phyloP scores from a whole-genome alignment of 176 grass and related monocot species.

The Cenchrus americanus region DNA sequence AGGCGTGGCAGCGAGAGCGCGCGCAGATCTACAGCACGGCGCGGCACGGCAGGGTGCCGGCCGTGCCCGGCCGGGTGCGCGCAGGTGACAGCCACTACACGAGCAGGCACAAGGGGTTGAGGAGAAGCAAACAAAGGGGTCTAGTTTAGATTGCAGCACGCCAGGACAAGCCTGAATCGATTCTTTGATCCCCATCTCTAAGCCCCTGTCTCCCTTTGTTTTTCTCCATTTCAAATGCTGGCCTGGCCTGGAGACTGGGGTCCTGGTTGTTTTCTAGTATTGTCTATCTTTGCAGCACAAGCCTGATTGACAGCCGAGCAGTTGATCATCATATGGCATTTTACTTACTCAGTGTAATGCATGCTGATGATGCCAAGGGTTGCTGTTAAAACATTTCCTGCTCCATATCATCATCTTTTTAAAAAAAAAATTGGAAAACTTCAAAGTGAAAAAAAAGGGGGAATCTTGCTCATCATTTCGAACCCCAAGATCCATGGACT shows the following conservation, averaged over 20 bases:
- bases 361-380: slow-evolving; percentile 2
- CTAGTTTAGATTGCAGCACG: slow-evolving; percentile 38
- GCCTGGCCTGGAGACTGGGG: no score
- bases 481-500: slow-evolving; percentile 33
- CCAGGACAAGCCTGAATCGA: slow-evolving; percentile 35
- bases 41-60: not conserved
- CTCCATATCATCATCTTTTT: not conserved
- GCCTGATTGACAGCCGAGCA: slow-evolving; percentile 34
- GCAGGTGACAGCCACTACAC: slow-evolving; percentile 53
- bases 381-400: not conserved
- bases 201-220: not conserved
- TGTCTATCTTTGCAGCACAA: slow-evolving; percentile 27
- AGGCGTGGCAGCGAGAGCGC: slow-evolving; percentile 13
- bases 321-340: slow-evolving; percentile 16
- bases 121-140: slow-evolving; percentile 53
- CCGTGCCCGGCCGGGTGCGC: not conserved
- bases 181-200: not conserved
- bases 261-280: slow-evolving; percentile 15
- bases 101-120: slow-evolving; percentile 37
- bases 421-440: not conserved
- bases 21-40: slow-evolving; percentile 37
- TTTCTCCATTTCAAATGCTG: not conserved
- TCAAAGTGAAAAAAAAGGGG: not conserved
- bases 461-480: slow-evolving; percentile 50
- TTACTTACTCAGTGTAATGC: not conserved